These are phyloP conservation scores for Mycena albidolilacea DNA, from an alignment of 768 basidiomycete species.

Conservation along the genomic window DNA sequence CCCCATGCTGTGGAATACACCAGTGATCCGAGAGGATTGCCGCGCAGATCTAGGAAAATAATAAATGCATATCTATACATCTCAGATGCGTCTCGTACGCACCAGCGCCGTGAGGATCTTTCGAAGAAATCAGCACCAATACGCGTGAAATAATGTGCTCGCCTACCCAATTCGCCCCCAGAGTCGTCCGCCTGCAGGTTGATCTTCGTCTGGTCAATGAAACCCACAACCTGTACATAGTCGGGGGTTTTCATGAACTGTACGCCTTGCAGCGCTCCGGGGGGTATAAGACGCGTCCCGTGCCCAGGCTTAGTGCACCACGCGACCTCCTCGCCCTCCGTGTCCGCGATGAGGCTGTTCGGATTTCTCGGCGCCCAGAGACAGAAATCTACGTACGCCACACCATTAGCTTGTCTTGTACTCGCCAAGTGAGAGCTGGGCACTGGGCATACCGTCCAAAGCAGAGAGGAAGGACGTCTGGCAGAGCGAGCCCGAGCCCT, in stretches of 20 bases:
- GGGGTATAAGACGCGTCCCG: slow-evolving; percentile 83
- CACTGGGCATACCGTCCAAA: slow-evolving; percentile 58
- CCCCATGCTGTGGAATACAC: slow-evolving; percentile 73
- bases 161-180: slow-evolving; percentile 85
- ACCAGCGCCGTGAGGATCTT: slow-evolving; percentile 80
- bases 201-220: slow-evolving; percentile 72
- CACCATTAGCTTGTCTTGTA: slow-evolving; percentile 15
- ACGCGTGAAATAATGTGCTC: slow-evolving; percentile 64
- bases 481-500: slow-evolving; percentile 57
- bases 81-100: slow-evolving; percentile 25
- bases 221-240: slow-evolving; percentile 75
- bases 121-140: slow-evolving; percentile 20
- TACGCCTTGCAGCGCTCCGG: slow-evolving; percentile 72
- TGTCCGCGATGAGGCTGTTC: slow-evolving; percentile 70
- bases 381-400: slow-evolving; percentile 71
- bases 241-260: slow-evolving; percentile 73
- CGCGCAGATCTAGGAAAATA: slow-evolving; percentile 51
- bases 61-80: background rate
- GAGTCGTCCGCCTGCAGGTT: slow-evolving; percentile 67
- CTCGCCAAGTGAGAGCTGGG: background rate
- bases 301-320: slow-evolving; percentile 83
- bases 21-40: slow-evolving; percentile 86
- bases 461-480: slow-evolving; percentile 68
- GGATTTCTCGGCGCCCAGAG: slow-evolving; percentile 72
- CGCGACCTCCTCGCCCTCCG: slow-evolving; percentile 80